A percentile compares a stretch with the other conserved stretches of the same genome.
phyloP scores from a whole-genome alignment of 108 stramenopile genomes.

The Fragilaria radians region DNA sequence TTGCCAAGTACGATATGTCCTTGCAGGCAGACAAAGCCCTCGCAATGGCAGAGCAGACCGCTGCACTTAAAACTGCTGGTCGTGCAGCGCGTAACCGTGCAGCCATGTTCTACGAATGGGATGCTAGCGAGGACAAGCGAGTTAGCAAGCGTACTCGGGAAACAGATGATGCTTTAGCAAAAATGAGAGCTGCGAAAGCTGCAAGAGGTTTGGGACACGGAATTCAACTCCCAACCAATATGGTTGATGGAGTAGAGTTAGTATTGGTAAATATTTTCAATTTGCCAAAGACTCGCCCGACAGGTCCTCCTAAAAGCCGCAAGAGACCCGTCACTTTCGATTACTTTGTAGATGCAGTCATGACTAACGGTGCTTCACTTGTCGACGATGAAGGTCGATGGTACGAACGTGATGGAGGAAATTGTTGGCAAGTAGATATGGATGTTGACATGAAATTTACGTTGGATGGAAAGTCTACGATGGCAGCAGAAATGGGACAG shows the following conservation, averaged over 20 bases:
- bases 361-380: slow-evolving; percentile 81
- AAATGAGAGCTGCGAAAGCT: slow-evolving; percentile 72
- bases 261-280: slow-evolving; percentile 68
- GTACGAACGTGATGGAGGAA: slow-evolving; percentile 83
- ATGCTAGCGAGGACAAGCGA: slow-evolving; percentile 49
- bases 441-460: slow-evolving; percentile 3
- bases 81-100: slow-evolving; percentile 82
- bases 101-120: slow-evolving; percentile 83
- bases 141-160: slow-evolving; percentile 67
- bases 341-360: slow-evolving; percentile 72
- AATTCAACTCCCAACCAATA: slow-evolving; percentile 75
- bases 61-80: slow-evolving; percentile 75
- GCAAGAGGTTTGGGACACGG: slow-evolving; percentile 82
- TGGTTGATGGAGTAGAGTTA: slow-evolving; percentile 75
- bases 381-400: slow-evolving; percentile 70
- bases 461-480: slow-evolving; percentile 4
- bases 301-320: slow-evolving; percentile 27
- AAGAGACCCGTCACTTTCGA: slow-evolving; percentile 56
- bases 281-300: slow-evolving; percentile 54
- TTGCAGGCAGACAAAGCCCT: slow-evolving; percentile 82
- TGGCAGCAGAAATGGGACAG: slow-evolving; percentile 2
- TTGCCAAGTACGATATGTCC: slow-evolving; percentile 55
- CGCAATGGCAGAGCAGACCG: slow-evolving; percentile 65
- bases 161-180: slow-evolving; percentile 76
- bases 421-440: slow-evolving; percentile 60